These are phyloP conservation scores for Polychaeton citri DNA, from an alignment of 2,329 filamentous ascomycete species.

Conservation along the genomic window DNA sequence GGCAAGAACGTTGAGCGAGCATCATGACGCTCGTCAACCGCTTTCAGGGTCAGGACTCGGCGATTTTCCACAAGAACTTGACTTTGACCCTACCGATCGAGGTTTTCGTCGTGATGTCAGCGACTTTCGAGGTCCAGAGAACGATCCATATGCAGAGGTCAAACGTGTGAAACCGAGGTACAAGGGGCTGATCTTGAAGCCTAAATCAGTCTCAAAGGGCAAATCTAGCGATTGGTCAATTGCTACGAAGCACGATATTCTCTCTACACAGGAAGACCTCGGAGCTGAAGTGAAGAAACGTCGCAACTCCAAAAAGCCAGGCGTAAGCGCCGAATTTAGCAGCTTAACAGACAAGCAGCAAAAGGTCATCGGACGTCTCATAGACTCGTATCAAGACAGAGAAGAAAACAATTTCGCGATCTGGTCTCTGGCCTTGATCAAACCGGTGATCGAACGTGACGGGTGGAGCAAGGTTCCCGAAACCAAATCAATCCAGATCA, in stretches of 20 bases:
- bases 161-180: background rate
- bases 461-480: background rate
- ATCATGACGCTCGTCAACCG: too few species aligned
- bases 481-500: background rate
- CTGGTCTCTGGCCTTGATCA: background rate
- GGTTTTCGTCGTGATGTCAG: too few species aligned
- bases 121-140: too few species aligned
- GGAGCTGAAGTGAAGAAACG: background rate
- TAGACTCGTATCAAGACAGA: background rate
- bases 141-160: background rate
- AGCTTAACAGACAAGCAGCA: background rate
- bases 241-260: background rate
- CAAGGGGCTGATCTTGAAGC: background rate
- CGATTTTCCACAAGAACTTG: too few species aligned
- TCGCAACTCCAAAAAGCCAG: background rate
- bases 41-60: too few species aligned
- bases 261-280: background rate
- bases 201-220: background rate
- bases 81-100: too few species aligned
- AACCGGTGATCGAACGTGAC: background rate
- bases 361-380: background rate
- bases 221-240: background rate
- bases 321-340: background rate
- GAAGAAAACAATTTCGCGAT: background rate
- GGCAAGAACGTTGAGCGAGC: too few species aligned